Conservation (phyloP, 2,329 filamentous ascomycete species). For the Aureobasidium zeae region DNA sequence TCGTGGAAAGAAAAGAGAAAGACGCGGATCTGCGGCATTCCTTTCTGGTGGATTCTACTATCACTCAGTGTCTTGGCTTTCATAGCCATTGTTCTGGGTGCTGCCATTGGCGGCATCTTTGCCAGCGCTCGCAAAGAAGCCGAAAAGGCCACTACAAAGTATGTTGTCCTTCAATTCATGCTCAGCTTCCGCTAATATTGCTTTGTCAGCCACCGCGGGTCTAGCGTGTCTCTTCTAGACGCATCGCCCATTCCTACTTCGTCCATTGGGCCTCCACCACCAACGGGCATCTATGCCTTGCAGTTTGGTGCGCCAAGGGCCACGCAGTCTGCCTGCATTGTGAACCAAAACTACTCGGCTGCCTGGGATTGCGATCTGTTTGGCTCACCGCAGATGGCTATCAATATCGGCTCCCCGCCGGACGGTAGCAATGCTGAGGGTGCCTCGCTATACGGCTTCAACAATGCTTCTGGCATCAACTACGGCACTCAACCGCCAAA, state of each 20-base stretch:
- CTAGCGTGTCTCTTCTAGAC: slow-evolving; percentile 28
- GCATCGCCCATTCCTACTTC: slow-evolving; percentile 46
- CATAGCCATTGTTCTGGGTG: slow-evolving; percentile 27
- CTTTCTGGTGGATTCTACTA: slow-evolving; percentile 29
- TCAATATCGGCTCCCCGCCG: slow-evolving; percentile 22
- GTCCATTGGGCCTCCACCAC: slow-evolving; percentile 43
- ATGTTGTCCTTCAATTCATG: not conserved
- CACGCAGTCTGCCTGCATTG: slow-evolving; percentile 48
- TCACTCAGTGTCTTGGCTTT: slow-evolving; percentile 24
- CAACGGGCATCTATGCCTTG: slow-evolving; percentile 49
- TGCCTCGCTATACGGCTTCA: slow-evolving; percentile 25
- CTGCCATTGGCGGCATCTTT: slow-evolving; percentile 29
- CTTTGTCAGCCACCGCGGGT: not conserved
- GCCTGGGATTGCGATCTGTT: slow-evolving; percentile 56
- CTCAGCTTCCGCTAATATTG: not conserved
- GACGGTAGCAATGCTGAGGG: slow-evolving; percentile 20
- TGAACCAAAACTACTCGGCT: slow-evolving; percentile 43
- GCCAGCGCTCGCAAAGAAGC: slow-evolving; percentile 20
- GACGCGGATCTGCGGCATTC: slow-evolving; percentile 28
- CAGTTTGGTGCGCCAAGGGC: slow-evolving; percentile 43
- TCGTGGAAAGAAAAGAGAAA: slow-evolving; percentile 32
- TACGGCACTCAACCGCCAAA: slow-evolving; percentile 55
- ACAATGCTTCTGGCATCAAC: slow-evolving; percentile 30
- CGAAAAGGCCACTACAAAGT: slow-evolving; percentile 6
- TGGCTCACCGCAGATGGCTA: slow-evolving; percentile 23